Evolutionary conservation across 179 eudicot genomes (phyloP).

Genomic region (Patellifolia procumbens): DNA sequence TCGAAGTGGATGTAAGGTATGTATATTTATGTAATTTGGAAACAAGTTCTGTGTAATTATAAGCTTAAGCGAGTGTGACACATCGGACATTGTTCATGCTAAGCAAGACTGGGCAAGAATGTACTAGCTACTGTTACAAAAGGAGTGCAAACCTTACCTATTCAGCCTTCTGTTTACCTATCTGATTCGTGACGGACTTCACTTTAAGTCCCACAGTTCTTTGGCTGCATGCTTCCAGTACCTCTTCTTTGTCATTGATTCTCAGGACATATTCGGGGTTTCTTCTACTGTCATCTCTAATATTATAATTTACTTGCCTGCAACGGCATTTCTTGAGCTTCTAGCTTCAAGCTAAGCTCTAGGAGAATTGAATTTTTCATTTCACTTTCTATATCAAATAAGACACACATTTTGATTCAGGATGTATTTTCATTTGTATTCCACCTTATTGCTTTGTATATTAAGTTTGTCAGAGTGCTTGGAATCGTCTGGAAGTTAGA

Average conservation of each 20-base stretch:
- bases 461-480: neutral
- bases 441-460: neutral
- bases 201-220: neutral
- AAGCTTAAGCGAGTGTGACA: too few species aligned
- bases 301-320: neutral
- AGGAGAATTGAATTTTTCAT: neutral
- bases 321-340: neutral
- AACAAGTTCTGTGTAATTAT: neutral
- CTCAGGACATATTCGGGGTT: neutral
- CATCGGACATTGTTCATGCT: neutral
- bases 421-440: neutral
- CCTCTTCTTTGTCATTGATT: neutral
- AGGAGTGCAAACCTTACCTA: neutral
- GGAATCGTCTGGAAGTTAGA: too few species aligned
- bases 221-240: neutral
- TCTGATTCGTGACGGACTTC: neutral
- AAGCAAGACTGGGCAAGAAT: neutral
- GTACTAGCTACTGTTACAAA: neutral
- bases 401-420: neutral
- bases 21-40: slow-evolving; percentile 16
- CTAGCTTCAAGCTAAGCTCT: neutral
- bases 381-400: neutral
- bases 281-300: neutral
- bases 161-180: neutral
- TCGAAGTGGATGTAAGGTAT: slow-evolving; percentile 77